Evolutionary conservation across 2,329 filamentous ascomycete genomes (phyloP), one percentile per base, ranked within the genome.

Genomic region (Colletotrichum tofieldiae): DNA sequence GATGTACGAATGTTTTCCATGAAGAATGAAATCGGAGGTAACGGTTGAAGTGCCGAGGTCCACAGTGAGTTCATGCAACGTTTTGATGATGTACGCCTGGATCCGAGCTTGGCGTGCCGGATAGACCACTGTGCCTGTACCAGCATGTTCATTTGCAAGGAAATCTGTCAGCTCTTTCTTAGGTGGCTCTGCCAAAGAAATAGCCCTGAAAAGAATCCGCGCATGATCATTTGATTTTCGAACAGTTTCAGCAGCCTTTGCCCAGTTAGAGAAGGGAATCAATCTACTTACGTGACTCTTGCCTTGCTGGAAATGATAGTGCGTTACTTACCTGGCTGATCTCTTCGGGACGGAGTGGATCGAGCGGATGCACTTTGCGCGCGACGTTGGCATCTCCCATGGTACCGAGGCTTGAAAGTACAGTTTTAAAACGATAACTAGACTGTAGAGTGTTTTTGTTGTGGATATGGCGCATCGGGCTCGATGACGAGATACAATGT

Each of bases 1-100:
- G 49, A 86, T 84, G 72, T 85, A 84, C 0, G 85, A 85, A 74
- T 88, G 85, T 20, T 59, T 75, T 80, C 83, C 84, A 84, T 84
- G 1, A 0, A 83, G 76, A 8, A 76, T 43, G 26, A 81, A 67
- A 52, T 82, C 66, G 7, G 67, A 73, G 1, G 61, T 37, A 1
- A 76, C 64, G 3, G 23, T 65, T 41, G 43, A 62, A 5, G 58
- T n/a, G 11, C 62, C 63, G 6, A 79, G 74, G 39, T 78, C 45
- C n/a, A 77, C 72, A 11, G 74, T 63, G 49, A 75, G 59, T 45
- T 75, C 78, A n/a, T 74, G 71, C 9, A 79, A 69, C 5, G 20
- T 54, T 16, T 67, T 65, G 12, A 67, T 49, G 9, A 76, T 37
- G 61, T 78, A 77, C 18, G 79, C 77, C 68, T 83, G 81, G 6